These are phyloP conservation scores for Austroboletus eburneus DNA, from an alignment of 768 basidiomycete genomes.

Conservation along the genomic window DNA sequence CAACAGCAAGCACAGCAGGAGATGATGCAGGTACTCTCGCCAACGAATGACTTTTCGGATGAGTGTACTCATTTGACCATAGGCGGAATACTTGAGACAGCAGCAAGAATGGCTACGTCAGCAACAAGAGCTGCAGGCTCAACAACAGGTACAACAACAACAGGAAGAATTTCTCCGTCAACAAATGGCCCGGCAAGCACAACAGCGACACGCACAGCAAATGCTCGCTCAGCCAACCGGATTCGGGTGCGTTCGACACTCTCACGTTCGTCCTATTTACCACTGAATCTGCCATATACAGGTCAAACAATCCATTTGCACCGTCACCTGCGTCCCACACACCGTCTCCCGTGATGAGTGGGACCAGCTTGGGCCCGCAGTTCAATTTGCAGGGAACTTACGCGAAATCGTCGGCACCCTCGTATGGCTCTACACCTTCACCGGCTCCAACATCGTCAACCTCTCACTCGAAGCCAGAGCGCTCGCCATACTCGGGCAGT, in stretches of 20 bases:
- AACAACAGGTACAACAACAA: constrained; percentile 43
- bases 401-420: constrained; percentile 37
- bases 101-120: constrained; percentile 73
- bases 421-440: constrained; percentile 36
- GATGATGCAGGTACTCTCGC: constrained; percentile 66
- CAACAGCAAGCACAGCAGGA: constrained; percentile 93
- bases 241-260: constrained; percentile 52
- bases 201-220: constrained; percentile 42
- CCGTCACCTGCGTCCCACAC: constrained; percentile 31
- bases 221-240: constrained; percentile 66
- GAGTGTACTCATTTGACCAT: constrained; percentile 6
- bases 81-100: constrained; percentile 44
- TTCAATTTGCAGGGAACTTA: constrained; percentile 75
- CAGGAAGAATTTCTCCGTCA: constrained; percentile 25
- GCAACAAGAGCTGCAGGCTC: constrained; percentile 48
- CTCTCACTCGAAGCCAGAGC: constrained; percentile 34
- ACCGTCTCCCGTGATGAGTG: constrained; percentile 32
- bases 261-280: background rate
- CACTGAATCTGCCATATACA: constrained; percentile 34
- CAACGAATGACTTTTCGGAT: background rate
- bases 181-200: constrained; percentile 20
- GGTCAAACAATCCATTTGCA: constrained; percentile 87
- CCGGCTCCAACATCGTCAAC: constrained; percentile 39
- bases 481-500: constrained; percentile 15
- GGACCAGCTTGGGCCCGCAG: constrained; percentile 36